Evolutionary conservation across 257 asterid genomes (phyloP), one percentile per base, ranked within the genome.

Genomic region (Solanum lignicaule): DNA sequence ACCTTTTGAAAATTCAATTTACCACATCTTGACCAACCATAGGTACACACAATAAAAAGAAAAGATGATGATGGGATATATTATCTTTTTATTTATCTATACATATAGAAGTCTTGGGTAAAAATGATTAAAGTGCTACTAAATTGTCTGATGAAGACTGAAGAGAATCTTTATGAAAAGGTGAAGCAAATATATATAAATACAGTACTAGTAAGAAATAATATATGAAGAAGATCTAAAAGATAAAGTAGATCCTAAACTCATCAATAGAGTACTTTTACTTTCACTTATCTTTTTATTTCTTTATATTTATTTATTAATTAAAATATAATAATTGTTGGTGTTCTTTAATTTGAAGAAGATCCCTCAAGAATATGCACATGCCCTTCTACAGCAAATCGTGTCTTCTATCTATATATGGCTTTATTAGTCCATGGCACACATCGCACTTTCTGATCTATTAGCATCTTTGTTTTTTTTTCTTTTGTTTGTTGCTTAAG

Each of bases 121-220:
- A 43, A 72, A 23, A 76, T 87, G 89, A 90, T 90, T 90, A 87
- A 82, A 87, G 90, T 35, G 84, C n/a, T 86, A 20, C 25, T 0
- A 85, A 71, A 52, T 72, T 87, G 75, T 88, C 69, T 23, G 36
- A 81, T 81, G 66, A 81, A 29, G 87, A 88, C 65, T 18, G 41
- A 48, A 82, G 87, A 90, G 93, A 90, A 90, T 92, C 91, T 87
- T 46, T 82, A 58, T 68, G 62, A 88, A 91, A 86, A 86, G 90
- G 82, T 79, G 48, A 48, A 87, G 72, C 78, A 91, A 91, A 91
- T 62, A 91, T 90, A 90, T 90, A 90, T 69, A 71, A 1, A 52
- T 0, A 52, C 62, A 31, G 39, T 31, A 15, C 0, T 21, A 4
- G 4, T 71, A 29, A 8, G 31, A 84, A 33, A 88, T 88, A 88